phyloP scores from a whole-genome alignment of 495 filamentous ascomycete species.

The Aspergillus saccharolyticus region DNA sequence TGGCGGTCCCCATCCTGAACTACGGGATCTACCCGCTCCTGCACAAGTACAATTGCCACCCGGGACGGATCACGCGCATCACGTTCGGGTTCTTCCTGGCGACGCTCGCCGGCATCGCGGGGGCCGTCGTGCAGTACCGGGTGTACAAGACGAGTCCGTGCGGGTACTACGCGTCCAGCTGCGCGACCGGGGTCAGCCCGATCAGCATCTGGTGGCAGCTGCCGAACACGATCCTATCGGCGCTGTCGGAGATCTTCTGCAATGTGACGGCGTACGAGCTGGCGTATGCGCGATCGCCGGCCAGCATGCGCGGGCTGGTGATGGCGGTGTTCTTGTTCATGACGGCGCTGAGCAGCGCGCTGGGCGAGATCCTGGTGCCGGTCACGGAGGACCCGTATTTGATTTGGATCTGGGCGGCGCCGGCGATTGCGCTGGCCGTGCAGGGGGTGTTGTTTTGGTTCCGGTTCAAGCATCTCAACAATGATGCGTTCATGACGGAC shows the following conservation, averaged over 20 bases:
- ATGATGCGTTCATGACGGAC: constrained; percentile 40
- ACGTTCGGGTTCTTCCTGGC: constrained; percentile 59
- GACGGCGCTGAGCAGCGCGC: constrained; percentile 43
- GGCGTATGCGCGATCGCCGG: constrained; percentile 65
- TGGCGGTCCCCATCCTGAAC: constrained; percentile 58
- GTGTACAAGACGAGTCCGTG: constrained; percentile 55
- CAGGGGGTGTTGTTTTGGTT: constrained; percentile 48
- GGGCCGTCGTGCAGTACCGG: constrained; percentile 58
- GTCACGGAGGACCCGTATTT: constrained; percentile 58
- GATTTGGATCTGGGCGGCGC: constrained; percentile 50
- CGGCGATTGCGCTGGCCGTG: constrained; percentile 42
- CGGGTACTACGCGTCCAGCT: constrained; percentile 45
- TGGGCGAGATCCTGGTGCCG: constrained; percentile 55
- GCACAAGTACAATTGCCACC: constrained; percentile 47
- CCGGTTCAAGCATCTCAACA: constrained; percentile 40
- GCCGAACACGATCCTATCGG: constrained; percentile 48
- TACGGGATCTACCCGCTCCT: constrained; percentile 59
- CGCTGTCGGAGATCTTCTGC: constrained; percentile 63
- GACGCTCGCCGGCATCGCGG: constrained; percentile 49
- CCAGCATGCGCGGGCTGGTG: constrained; percentile 64
- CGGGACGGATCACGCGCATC: constrained; percentile 63
- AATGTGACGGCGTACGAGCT: constrained; percentile 69
- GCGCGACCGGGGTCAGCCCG: constrained; percentile 37
- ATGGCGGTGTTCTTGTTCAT: constrained; percentile 58
- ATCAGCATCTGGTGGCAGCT: constrained; percentile 54